Conservation (phyloP, 805 yeast genomes). For the Candida maris region DNA sequence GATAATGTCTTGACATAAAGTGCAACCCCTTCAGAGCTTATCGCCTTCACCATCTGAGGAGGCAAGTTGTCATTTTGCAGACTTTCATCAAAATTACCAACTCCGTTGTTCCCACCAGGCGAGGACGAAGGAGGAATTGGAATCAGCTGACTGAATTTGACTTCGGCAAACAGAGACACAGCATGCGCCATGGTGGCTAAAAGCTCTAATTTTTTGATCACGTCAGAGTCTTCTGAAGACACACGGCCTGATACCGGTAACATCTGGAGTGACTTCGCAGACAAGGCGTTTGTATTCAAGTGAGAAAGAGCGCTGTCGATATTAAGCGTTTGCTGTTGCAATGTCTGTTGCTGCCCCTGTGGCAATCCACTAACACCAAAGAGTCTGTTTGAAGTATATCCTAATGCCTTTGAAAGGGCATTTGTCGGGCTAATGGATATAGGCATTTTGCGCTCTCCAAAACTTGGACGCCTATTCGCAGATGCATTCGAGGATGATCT, state of each 20-base stretch:
- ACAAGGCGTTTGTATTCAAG: slow-evolving; percentile 13
- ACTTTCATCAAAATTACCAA: slow-evolving; percentile 22
- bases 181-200: slow-evolving; percentile 91
- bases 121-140: slow-evolving; percentile 62
- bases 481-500: slow-evolving; percentile 47
- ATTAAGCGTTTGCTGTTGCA: slow-evolving; percentile 13
- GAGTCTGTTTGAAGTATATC: slow-evolving; percentile 80
- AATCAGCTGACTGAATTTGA: slow-evolving; percentile 78
- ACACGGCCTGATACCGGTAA: slow-evolving; percentile 22
- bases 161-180: slow-evolving; percentile 82
- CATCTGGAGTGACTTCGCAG: slow-evolving; percentile 23
- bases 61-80: slow-evolving; percentile 46
- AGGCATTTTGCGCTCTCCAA: slow-evolving; percentile 60
- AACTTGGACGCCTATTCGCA: slow-evolving; percentile 53
- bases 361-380: slow-evolving; percentile 48
- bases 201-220: slow-evolving; percentile 54
- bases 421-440: slow-evolving; percentile 77
- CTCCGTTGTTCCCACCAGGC: slow-evolving; percentile 8
- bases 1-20: slow-evolving; percentile 82
- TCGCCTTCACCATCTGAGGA: slow-evolving; percentile 48
- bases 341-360: slow-evolving; percentile 14
- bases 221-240: slow-evolving; percentile 32
- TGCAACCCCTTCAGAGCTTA: slow-evolving; percentile 84
- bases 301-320: slow-evolving; percentile 17
- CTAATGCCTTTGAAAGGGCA: slow-evolving; percentile 84